phyloP scores from a whole-genome alignment of 2,329 filamentous ascomycete genomes.

The Biscogniauxia mediterranea region DNA sequence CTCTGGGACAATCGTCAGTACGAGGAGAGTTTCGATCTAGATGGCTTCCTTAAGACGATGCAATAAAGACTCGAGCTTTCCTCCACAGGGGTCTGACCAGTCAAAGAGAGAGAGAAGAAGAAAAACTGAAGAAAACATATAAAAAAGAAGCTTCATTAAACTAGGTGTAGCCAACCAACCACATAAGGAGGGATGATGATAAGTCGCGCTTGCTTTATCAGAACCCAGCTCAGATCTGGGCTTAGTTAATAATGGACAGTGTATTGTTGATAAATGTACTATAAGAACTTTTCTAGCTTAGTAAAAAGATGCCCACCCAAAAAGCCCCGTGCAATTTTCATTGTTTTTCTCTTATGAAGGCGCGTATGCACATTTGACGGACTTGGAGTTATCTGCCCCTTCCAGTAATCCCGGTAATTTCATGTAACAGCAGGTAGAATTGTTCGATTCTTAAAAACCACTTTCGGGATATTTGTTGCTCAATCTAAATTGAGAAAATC shows the following conservation, averaged over 20 bases:
- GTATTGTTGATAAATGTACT: slow-evolving; percentile 14
- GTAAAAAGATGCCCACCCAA: too few relatives aligned
- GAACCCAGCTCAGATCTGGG: slow-evolving; percentile 2
- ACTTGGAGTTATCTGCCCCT: too few relatives aligned
- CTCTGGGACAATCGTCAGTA: slow-evolving; percentile 98
- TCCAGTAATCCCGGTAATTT: too few relatives aligned
- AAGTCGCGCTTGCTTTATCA: background rate
- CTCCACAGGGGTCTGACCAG: background rate
- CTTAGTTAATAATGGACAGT: background rate
- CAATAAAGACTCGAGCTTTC: slow-evolving; percentile 8
- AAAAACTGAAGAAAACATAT: too few relatives aligned
- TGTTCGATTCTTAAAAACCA: too few relatives aligned
- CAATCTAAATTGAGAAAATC: too few relatives aligned
- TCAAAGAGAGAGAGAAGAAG: slow-evolving; percentile 1
- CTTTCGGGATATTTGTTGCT: too few relatives aligned
- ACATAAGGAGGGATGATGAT: slow-evolving; percentile 1
- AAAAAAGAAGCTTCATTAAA: too few relatives aligned
- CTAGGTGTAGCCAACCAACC: background rate
- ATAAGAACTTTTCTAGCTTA: background rate
- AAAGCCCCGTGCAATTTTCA: too few relatives aligned
- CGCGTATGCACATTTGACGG: too few relatives aligned
- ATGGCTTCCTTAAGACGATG: slow-evolving; percentile 95
- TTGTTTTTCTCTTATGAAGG: too few relatives aligned
- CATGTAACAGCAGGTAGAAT: too few relatives aligned
- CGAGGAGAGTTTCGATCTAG: slow-evolving; percentile 95